These are phyloP conservation scores for Torulaspora delbrueckii DNA, from an alignment of 805 yeast genomes.

Conservation along the genomic window DNA sequence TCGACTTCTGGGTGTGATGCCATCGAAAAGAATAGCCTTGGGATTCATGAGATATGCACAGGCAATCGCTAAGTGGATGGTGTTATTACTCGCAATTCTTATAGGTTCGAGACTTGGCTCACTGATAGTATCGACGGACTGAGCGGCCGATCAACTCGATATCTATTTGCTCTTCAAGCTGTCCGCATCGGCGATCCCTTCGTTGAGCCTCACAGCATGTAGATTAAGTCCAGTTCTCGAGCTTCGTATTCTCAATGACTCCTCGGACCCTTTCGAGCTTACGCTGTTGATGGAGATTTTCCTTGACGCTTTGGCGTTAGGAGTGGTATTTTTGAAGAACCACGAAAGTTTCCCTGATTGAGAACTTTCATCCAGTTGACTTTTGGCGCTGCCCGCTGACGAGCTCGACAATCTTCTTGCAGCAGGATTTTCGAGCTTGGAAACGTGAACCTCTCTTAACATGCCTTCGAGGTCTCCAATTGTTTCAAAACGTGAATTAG, in stretches of 20 bases:
- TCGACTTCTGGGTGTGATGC: not conserved
- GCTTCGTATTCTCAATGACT: slow-evolving; percentile 6
- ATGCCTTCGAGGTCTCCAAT: slow-evolving; percentile 15
- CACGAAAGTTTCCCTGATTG: slow-evolving; percentile 10
- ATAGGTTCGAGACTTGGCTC: slow-evolving; percentile 14
- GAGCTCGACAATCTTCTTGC: slow-evolving; percentile 11
- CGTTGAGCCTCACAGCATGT: slow-evolving; percentile 12
- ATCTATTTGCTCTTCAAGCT: not conserved
- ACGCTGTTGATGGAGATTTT: slow-evolving; percentile 19
- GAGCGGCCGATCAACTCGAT: not conserved
- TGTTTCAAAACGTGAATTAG: slow-evolving; percentile 13
- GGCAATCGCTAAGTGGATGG: slow-evolving; percentile 9
- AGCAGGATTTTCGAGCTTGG: slow-evolving; percentile 2
- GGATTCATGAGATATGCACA: not conserved
- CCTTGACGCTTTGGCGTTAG: slow-evolving; percentile 10
- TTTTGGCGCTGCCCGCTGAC: slow-evolving; percentile 12
- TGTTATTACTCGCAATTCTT: slow-evolving; percentile 10
- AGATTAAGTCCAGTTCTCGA: slow-evolving; percentile 24
- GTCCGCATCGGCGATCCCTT: slow-evolving; percentile 2
- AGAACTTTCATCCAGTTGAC: slow-evolving; percentile 12
- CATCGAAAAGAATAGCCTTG: not conserved
- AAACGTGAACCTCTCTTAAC: slow-evolving; percentile 6
- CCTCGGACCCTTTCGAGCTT: slow-evolving; percentile 15
- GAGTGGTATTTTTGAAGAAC: slow-evolving; percentile 10
- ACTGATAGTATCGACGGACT: slow-evolving; percentile 3